Conservation (phyloP, 768 basidiomycete species). For the Mycena chlorophos region DNA sequence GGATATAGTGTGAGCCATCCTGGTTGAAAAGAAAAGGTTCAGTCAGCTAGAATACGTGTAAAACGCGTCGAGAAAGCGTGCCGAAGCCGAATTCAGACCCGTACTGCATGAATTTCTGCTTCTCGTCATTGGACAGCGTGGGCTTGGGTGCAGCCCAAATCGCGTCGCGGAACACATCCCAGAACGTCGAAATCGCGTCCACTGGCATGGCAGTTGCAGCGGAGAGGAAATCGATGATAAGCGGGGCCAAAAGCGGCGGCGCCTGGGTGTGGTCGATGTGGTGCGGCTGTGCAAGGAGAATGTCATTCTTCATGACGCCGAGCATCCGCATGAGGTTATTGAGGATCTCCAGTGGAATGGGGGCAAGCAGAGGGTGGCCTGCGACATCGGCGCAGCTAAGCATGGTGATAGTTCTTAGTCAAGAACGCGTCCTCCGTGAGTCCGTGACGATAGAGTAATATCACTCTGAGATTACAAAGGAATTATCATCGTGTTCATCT, state of each 20-base stretch:
- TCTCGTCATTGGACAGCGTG: not conserved
- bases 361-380: not conserved
- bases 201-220: not conserved
- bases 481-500: too few relatives aligned
- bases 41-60: not conserved
- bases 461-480: too few relatives aligned
- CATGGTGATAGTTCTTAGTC: too few relatives aligned
- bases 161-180: not conserved
- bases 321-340: not conserved
- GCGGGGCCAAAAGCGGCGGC: not conserved
- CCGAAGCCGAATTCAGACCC: slow-evolving; percentile 2
- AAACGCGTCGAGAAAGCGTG: not conserved
- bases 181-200: not conserved
- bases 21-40: not conserved
- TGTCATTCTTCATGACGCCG: slow-evolving; percentile 2
- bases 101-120: not conserved
- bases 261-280: not conserved
- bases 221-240: not conserved
- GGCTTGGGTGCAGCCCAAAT: not conserved
- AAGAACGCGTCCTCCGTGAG: too few relatives aligned
- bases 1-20: not conserved
- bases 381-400: not conserved
- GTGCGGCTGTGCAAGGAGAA: not conserved
- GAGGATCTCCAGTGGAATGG: not conserved
- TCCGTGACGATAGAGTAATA: too few relatives aligned